Conservation (phyloP, 2,329 filamentous ascomycete genomes). For the Colletotrichum sp. region DNA sequence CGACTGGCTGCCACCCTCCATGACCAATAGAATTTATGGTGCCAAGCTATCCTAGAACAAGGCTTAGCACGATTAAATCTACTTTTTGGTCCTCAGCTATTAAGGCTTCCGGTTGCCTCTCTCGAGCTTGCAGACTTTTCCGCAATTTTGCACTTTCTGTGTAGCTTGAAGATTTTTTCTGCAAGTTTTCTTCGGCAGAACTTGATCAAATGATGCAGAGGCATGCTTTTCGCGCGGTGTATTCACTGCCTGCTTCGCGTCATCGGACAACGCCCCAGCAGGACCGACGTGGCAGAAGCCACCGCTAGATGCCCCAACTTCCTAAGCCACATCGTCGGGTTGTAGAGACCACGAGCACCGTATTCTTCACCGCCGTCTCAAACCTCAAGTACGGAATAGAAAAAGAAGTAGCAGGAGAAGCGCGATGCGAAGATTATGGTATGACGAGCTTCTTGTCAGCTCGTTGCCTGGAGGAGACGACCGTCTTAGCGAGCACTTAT, state of each 20-base stretch:
- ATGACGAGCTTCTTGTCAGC: neutral
- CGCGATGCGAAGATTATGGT: neutral
- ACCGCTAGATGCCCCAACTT: neutral
- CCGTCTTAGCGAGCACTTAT: neutral
- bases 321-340: neutral
- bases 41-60: neutral
- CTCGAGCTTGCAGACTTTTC: neutral
- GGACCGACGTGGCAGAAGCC: neutral
- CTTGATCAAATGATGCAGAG: neutral
- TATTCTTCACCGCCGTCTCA: neutral
- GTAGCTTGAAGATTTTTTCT: neutral
- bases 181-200: neutral
- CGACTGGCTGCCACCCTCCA: neutral
- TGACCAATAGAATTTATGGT: accelerated
- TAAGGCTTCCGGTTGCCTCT: neutral
- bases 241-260: neutral
- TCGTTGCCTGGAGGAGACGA: neutral
- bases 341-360: neutral
- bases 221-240: neutral
- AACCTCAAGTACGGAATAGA: neutral
- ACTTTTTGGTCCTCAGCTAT: neutral
- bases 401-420: neutral
- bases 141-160: neutral
- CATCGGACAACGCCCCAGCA: neutral
- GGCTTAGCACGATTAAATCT: neutral